Conservation (phyloP, 1,284 basidiomycete species). For the Takashimella koratensis region DNA sequence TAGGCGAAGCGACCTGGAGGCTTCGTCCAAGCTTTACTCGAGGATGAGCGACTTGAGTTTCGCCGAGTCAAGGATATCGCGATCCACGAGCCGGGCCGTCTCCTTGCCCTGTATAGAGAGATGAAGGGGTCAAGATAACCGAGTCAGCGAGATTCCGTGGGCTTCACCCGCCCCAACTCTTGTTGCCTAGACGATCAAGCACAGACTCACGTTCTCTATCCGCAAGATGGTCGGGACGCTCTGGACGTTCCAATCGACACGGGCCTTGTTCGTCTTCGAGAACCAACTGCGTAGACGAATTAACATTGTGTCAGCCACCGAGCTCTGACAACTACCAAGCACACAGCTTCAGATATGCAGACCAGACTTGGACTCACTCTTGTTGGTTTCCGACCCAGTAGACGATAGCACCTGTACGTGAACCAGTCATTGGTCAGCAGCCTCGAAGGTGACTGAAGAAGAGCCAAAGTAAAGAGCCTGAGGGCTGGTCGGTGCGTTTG, state of each 20-base stretch:
- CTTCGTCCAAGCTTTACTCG: too few relatives aligned
- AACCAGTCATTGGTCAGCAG: conserved; percentile 1
- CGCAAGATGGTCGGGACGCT: conserved; percentile 70
- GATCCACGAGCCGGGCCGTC: conserved; percentile 60
- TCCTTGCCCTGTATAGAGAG: conserved; percentile 53
- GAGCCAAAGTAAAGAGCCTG: too few relatives aligned
- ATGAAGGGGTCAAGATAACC: not conserved
- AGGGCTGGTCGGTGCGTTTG: too few relatives aligned
- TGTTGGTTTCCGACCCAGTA: conserved; percentile 67
- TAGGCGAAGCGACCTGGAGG: too few relatives aligned
- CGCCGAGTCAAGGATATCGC: conserved; percentile 50
- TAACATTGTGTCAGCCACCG: not conserved
- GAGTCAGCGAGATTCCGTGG: not conserved
- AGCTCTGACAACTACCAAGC: too few relatives aligned
- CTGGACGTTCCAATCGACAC: conserved; percentile 62
- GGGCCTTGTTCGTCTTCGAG: conserved; percentile 59
- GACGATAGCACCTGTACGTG: conserved; percentile 55
- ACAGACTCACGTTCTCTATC: conserved; percentile 59
- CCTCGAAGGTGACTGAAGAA: not conserved
- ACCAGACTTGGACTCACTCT: conserved; percentile 58
- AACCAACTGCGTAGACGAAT: conserved; percentile 59
- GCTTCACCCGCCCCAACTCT: too few relatives aligned
- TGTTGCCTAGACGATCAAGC: too few relatives aligned
- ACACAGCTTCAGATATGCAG: not conserved
- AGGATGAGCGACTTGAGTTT: conserved; percentile 32